A percentile compares a stretch with the other conserved stretches of the same genome.
These are phyloP conservation scores for Phascolomyces articulosus DNA, from an alignment of 371 early-diverging fungal genomes.

Conservation along the genomic window DNA sequence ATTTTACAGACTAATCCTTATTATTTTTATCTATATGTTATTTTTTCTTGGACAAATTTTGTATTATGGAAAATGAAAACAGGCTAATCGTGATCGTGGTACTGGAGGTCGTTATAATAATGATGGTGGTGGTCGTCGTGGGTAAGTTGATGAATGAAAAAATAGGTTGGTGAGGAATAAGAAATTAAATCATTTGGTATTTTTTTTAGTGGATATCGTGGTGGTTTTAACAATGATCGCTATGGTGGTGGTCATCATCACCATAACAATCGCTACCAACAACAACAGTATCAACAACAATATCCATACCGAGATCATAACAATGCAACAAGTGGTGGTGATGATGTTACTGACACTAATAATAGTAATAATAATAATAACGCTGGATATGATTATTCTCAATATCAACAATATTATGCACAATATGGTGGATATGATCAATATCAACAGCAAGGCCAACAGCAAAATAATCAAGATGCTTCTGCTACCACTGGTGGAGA, in stretches of 20 bases:
- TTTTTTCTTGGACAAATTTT: neutral
- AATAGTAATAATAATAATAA: slow-evolving; percentile 8
- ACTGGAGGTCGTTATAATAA: slow-evolving; percentile 31
- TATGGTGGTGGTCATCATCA: slow-evolving; percentile 18
- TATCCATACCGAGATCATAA: slow-evolving; percentile 15
- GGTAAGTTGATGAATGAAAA: slow-evolving; percentile 20
- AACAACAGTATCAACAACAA: slow-evolving; percentile 13
- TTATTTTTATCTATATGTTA: neutral
- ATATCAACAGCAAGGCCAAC: slow-evolving; percentile 8
- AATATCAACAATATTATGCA: slow-evolving; percentile 46
- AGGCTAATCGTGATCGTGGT: slow-evolving; percentile 29
- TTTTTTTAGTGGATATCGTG: slow-evolving; percentile 10
- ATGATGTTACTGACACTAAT: neutral
- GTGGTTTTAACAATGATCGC: slow-evolving; percentile 13
- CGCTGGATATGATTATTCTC: slow-evolving; percentile 36
- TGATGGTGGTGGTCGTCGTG: slow-evolving; percentile 35
- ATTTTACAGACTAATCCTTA: slow-evolving; percentile 14
- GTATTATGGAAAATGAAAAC: neutral
- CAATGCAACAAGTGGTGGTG: slow-evolving; percentile 9
- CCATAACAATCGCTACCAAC: slow-evolving; percentile 5
- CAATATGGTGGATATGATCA: slow-evolving; percentile 42
- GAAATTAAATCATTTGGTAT: neutral
- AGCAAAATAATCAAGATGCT: slow-evolving; percentile 6
- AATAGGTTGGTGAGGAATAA: too few relatives aligned
- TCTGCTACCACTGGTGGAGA: neutral